Base-by-base conservation (phyloP, 768 basidiomycete species). In the Candolleomyces aberdarensis region DNA sequence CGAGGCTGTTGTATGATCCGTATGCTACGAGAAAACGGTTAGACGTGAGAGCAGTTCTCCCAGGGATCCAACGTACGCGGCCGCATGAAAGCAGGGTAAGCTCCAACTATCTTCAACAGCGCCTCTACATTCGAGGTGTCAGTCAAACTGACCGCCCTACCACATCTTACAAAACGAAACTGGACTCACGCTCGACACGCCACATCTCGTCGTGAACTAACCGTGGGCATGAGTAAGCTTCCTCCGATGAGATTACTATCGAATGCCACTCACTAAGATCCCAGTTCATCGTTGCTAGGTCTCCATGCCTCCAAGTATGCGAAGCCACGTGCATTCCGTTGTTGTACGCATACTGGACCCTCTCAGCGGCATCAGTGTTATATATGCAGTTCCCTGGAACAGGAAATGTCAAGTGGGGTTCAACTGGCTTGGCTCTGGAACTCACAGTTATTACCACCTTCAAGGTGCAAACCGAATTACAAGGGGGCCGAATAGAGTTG, bases 1-100 rank as follows among this genome's bases (percentile, higher is more conserved):
- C 81, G n/a, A 78, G 73, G 63, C 79, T 66, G 62, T 83, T 82
- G 69, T 78, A 80, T 64, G 67, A 75, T 13, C 81, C 80, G 62
- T 77, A 82, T 5, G 80, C 74, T 78, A 29, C 4, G 29, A 44
- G 48, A 26, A 19, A 14, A 22, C 10, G 13, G 43, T 14, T 26
- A 51, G 10, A 52, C 48, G 8, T 31, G 36, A 40, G 29, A 44
- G 15, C 9, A 31, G 46, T 29, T 22, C 44, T 40, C 26, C 17
- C 4, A 14, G 11, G 20, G 26, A 14, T 52, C 15, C 7, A 55
- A 46, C 72, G 57, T 65, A 77, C 77, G 81, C 44, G 81, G 80
- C 29, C 80, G 75, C 79, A 80, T 79, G 62, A 81, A 79, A 31
- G 80, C 80, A 7, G 81, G 80, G 1, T 64, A 64, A 60, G 76